Percentiles rank a stretch among this genome's conserved stretches.
phyloP scores from a whole-genome alignment of 2,329 filamentous ascomycete species.

The Xylariomycetidae sp. region DNA sequence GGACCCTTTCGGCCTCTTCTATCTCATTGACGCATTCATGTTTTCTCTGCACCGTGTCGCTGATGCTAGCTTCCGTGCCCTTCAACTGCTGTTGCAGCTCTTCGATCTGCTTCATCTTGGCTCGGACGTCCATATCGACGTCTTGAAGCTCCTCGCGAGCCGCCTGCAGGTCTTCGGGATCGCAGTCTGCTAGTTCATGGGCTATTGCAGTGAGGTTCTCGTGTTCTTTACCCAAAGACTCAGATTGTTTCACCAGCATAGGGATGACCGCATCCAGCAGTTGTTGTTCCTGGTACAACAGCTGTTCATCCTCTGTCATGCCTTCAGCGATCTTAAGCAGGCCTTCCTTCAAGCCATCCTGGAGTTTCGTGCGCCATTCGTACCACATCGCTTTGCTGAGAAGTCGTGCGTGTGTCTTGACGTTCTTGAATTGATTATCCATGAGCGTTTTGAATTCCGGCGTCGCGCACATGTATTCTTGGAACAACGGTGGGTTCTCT shows the following conservation, averaged over 20 bases:
- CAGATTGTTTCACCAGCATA: constrained; percentile 53
- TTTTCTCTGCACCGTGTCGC: constrained; percentile 62
- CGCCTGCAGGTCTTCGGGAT: constrained; percentile 71
- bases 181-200: constrained; percentile 70
- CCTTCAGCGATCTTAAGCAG: constrained; percentile 70
- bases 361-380: constrained; percentile 89
- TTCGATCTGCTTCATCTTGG: constrained; percentile 63
- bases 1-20: constrained; percentile 72
- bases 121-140: constrained; percentile 63
- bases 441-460: constrained; percentile 80
- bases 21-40: constrained; percentile 69
- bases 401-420: constrained; percentile 86
- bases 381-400: constrained; percentile 98
- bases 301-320: constrained; percentile 68
- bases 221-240: constrained; percentile 58
- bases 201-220: constrained; percentile 67
- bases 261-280: constrained; percentile 67
- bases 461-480: constrained; percentile 82
- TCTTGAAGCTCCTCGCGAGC: constrained; percentile 64
- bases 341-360: constrained; percentile 74
- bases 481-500: constrained; percentile 87
- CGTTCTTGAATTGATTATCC: constrained; percentile 96
- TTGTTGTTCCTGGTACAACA: constrained; percentile 63
- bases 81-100: constrained; percentile 62
- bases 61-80: constrained; percentile 61